These are phyloP conservation scores for Kurtzmaniella fragi DNA, from an alignment of 805 yeast species.

Conservation along the genomic window DNA sequence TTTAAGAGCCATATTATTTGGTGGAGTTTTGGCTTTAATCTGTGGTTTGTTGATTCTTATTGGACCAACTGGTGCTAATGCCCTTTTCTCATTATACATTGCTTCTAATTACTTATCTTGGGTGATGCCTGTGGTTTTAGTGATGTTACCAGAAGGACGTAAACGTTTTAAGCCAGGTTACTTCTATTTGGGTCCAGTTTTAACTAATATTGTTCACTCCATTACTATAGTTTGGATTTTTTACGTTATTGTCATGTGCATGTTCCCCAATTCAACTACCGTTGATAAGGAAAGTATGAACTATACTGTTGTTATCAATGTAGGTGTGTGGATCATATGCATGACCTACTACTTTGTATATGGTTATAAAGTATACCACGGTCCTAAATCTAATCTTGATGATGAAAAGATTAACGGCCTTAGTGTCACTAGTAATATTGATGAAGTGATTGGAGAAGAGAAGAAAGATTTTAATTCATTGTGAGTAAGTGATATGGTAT, in stretches of 20 bases:
- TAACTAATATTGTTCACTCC: slow-evolving; percentile 42
- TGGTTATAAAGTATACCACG: slow-evolving; percentile 52
- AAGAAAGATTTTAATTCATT: too few relatives aligned
- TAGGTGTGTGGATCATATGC: slow-evolving; percentile 55
- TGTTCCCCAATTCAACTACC: slow-evolving; percentile 51
- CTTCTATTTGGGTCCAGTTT: slow-evolving; percentile 51
- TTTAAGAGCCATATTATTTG: slow-evolving; percentile 55
- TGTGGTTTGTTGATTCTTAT: slow-evolving; percentile 58
- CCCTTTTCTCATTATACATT: slow-evolving; percentile 61
- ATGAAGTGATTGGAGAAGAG: too few relatives aligned
- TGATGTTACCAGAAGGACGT: slow-evolving; percentile 46
- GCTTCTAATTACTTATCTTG: slow-evolving; percentile 60
- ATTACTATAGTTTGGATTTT: slow-evolving; percentile 44
- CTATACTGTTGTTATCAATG: slow-evolving; percentile 61
- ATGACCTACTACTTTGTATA: slow-evolving; percentile 45
- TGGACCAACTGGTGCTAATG: slow-evolving; percentile 56
- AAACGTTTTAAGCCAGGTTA: slow-evolving; percentile 59
- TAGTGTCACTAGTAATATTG: too few relatives aligned
- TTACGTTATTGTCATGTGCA: slow-evolving; percentile 50
- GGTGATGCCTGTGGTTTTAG: slow-evolving; percentile 55
- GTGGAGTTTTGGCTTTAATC: slow-evolving; percentile 43
- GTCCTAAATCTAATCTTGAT: slow-evolving; percentile 33
- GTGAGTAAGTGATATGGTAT: too few relatives aligned
- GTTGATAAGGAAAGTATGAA: slow-evolving; percentile 53
- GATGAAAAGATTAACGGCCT: too few relatives aligned